Conservation (phyloP, 257 asterid genomes). For the Ballota nigra region DNA sequence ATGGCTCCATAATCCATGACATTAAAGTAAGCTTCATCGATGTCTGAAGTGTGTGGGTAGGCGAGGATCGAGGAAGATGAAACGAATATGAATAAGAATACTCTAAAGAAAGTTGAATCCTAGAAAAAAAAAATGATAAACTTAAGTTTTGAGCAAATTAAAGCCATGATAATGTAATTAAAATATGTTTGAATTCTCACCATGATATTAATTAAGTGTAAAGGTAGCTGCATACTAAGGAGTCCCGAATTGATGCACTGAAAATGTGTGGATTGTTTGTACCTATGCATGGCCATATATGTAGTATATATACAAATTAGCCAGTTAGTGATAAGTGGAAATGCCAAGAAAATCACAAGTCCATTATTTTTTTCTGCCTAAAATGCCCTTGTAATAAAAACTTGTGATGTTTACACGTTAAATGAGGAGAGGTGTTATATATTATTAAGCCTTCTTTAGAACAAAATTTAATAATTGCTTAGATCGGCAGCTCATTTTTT, state of each 20-base stretch:
- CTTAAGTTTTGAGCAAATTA: neutral
- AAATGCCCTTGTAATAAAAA: neutral
- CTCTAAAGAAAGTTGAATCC: slow-evolving; percentile 24
- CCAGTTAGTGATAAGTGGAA: neutral
- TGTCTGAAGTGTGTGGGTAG: neutral
- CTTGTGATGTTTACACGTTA: neutral
- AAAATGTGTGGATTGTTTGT: neutral
- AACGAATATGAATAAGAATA: slow-evolving; percentile 31
- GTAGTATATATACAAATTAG: neutral
- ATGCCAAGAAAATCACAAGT: neutral
- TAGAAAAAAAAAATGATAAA: neutral
- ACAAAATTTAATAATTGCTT: neutral
- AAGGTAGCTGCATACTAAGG: neutral
- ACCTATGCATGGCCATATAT: neutral
- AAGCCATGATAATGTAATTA: neutral
- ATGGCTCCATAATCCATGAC: slow-evolving; percentile 64
- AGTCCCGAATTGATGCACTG: neutral
- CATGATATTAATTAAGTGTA: neutral
- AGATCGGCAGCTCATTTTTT: no score
- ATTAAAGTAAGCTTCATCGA: slow-evolving; percentile 29
- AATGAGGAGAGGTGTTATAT: neutral
- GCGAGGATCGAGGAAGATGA: slow-evolving; percentile 24
- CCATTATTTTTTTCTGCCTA: neutral
- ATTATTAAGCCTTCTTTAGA: neutral
- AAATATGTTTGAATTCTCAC: neutral